Base-by-base conservation (phyloP, 495 filamentous ascomycete species). In the Penicillium ochrochloron region DNA sequence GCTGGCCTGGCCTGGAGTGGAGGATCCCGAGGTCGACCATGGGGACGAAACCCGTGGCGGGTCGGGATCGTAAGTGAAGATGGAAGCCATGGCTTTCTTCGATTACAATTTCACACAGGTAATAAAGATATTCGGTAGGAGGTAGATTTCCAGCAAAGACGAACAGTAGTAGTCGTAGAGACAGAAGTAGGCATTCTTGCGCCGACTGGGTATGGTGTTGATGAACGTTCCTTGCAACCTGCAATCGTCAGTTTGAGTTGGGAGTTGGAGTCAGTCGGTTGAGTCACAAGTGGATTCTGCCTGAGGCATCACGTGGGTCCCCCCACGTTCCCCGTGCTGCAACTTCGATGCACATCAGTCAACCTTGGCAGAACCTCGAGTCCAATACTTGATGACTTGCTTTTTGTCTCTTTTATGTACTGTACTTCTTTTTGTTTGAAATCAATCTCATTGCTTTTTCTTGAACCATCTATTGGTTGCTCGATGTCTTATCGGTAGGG, bases 21-120 rank as follows among this genome's bases (percentile, higher is more conserved):
- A 77, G 9, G 79, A 78, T 29, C 75, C 78, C 48, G 79, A 82
- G 17, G 82, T 85, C 41, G 89, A 82, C 95, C 95, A 99, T 29
- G 95, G 96, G 11, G 94, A 97, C 17, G 90, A 87, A 31, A 97
- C 90, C 76, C 92, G 81, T 5, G 92, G 91, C 39, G 94, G 91
- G 63, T 96, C 90, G 12, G 92, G 88, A 60, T 97, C 92, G 71
- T 90, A 99, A 0, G 94, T 97, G 76, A 99, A 99, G 62, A 99
- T 92, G 15, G 93, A 97, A 39, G 92, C 92, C 95, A 98, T 99
- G 27, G 51, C 56, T 23, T 48, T 12, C 4, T 54, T 31, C n/a
- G 41, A 31, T 27, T 52, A 50, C 60, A 64, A 44, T 33, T 56
- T 65, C 54, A 65, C 48, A 51, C 44, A 10, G 57, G 31, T 52